Percentiles rank a stretch among this genome's conserved stretches.
Conservation (phyloP, 176 grass and related monocot species). For the Pontederia crassipes region DNA sequence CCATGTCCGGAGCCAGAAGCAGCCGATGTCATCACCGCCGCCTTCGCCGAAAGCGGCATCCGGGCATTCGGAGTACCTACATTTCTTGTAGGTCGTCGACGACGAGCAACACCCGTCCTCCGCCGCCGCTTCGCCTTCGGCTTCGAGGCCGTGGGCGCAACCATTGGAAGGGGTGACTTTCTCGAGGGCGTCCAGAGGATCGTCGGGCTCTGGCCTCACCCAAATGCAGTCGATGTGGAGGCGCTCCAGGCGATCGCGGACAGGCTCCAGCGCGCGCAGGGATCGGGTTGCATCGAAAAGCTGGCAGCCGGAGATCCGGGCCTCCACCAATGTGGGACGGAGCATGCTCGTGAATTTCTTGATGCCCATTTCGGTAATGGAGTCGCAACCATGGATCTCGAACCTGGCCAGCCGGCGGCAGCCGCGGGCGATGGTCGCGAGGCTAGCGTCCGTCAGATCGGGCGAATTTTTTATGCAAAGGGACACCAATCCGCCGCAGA, state of each 20-base stretch:
- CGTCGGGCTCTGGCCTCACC: slow-evolving; percentile 18
- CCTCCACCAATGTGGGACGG: slow-evolving; percentile 55
- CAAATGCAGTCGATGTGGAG: slow-evolving; percentile 85
- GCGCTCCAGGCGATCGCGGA: slow-evolving; percentile 63
- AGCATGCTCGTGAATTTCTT: slow-evolving; percentile 27
- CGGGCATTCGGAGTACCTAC: slow-evolving; percentile 41
- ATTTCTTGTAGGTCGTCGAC: slow-evolving; percentile 35
- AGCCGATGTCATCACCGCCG: background rate
- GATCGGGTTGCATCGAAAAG: slow-evolving; percentile 43
- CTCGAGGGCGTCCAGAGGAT: slow-evolving; percentile 9
- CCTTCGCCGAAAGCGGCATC: slow-evolving; percentile 16
- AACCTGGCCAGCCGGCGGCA: slow-evolving; percentile 55
- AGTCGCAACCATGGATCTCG: slow-evolving; percentile 48
- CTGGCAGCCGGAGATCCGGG: slow-evolving; percentile 52
- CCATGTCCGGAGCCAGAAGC: slow-evolving; percentile 39
- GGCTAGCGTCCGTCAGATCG: slow-evolving; percentile 66
- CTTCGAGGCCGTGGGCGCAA: background rate
- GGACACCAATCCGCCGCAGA: slow-evolving; percentile 62
- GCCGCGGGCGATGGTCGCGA: slow-evolving; percentile 56
- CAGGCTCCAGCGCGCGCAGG: slow-evolving; percentile 42
- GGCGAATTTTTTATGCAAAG: slow-evolving; percentile 61
- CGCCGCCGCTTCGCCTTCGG: slow-evolving; percentile 17
- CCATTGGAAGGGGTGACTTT: slow-evolving; percentile 4
- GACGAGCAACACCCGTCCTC: slow-evolving; percentile 31
- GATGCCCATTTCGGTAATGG: slow-evolving; percentile 52